Percentiles rank a stretch among this genome's conserved stretches.
Evolutionary conservation across 176 grass and related monocot species (phyloP).

Genomic region (Hyparrhenia diplandra): DNA sequence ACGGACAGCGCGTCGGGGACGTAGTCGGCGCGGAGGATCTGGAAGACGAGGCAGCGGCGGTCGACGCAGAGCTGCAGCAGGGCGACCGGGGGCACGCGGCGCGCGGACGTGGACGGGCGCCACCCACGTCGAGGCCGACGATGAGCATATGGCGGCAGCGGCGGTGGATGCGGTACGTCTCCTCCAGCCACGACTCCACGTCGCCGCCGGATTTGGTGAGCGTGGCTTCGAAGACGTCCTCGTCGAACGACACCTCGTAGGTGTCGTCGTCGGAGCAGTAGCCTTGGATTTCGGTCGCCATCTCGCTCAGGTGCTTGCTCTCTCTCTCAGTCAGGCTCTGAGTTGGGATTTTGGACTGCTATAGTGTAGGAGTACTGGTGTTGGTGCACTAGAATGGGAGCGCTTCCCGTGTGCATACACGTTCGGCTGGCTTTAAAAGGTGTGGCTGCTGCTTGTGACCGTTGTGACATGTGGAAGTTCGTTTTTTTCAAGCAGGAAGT

Average conservation of each 20-base stretch:
- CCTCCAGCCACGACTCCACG: background rate
- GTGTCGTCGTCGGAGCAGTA: background rate
- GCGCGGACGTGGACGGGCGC: background rate
- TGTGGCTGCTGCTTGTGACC: no score
- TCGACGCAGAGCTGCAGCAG: background rate
- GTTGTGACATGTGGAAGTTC: no score
- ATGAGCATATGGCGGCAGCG: background rate
- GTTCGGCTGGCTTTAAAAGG: no score
- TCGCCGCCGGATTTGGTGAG: background rate
- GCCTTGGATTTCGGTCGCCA: background rate
- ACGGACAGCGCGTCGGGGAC: background rate
- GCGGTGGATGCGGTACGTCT: background rate
- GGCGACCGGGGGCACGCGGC: background rate
- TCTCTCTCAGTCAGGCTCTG: no score
- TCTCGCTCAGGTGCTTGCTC: no score
- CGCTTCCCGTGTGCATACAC: no score
- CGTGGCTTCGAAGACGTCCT: background rate
- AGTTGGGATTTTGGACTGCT: no score
- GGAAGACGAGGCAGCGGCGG: constrained; percentile 17
- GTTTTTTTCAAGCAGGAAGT: no score
- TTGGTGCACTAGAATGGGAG: no score
- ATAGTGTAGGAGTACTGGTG: no score
- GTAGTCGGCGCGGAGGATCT: constrained; percentile 34
- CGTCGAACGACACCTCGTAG: background rate
- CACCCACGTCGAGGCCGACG: background rate